phyloP scores from a whole-genome alignment of 2,329 filamentous ascomycete species.

The Alternaria atra region DNA sequence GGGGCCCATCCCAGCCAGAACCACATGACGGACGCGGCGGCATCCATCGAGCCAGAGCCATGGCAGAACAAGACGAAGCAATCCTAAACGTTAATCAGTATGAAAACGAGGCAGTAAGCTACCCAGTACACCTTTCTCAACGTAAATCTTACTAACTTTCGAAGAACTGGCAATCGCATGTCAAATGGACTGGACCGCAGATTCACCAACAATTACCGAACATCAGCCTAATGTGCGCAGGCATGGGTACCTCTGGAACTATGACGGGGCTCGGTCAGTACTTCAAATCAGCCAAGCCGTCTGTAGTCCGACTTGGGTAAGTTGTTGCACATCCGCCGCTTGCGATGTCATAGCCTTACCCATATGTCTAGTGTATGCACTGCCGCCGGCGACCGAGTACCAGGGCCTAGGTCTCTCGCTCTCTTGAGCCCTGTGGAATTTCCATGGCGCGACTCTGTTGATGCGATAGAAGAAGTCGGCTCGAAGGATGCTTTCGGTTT shows the following conservation, averaged over 20 bases:
- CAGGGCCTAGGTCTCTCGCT: constrained; percentile 64
- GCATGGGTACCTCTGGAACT: constrained; percentile 65
- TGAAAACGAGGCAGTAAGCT: constrained; percentile 56
- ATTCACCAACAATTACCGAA: constrained; percentile 65
- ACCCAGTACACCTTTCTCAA: not conserved
- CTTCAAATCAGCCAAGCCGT: constrained; percentile 32
- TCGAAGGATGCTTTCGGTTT: constrained; percentile 63
- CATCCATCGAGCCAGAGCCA: constrained; percentile 23
- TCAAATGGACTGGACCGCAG: constrained; percentile 68
- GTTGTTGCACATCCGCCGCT: not conserved
- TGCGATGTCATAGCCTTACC: constrained; percentile 1
- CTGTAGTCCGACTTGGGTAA: constrained; percentile 29
- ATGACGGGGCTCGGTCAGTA: constrained; percentile 35
- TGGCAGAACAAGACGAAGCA: constrained; percentile 49
- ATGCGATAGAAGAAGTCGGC: constrained; percentile 65
- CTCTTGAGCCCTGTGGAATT: constrained; percentile 64
- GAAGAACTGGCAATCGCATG: constrained; percentile 63
- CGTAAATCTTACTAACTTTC: not conserved
- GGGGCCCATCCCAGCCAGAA: constrained; percentile 56
- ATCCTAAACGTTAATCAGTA: constrained; percentile 66
- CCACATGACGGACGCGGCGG: constrained; percentile 30
- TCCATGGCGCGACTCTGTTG: constrained; percentile 66
- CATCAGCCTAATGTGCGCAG: constrained; percentile 65
- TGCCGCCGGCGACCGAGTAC: constrained; percentile 65
- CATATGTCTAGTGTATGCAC: constrained; percentile 62